Evolutionary conservation across 2,329 filamentous ascomycete genomes (phyloP).

Genomic region (Fusarium lyarnte): DNA sequence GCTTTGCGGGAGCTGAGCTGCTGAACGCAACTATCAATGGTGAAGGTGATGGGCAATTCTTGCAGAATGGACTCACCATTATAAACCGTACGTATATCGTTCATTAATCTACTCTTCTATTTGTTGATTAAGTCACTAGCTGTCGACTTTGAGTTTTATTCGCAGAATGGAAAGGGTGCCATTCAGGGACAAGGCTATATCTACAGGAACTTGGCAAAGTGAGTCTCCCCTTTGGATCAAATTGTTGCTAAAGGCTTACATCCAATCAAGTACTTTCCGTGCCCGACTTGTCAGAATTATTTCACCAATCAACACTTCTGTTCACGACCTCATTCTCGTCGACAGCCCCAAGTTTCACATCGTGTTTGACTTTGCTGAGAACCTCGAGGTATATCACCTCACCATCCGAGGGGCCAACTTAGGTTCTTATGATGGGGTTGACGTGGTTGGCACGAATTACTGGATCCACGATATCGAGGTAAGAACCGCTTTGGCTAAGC

Average conservation of each 20-base stretch:
- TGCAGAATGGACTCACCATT: background rate
- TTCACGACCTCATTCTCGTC: background rate
- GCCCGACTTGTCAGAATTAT: background rate
- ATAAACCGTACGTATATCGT: background rate
- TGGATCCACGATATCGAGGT: background rate
- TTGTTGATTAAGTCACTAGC: background rate
- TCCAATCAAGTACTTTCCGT: background rate
- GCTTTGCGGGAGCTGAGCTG: background rate
- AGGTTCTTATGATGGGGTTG: background rate
- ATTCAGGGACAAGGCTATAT: background rate
- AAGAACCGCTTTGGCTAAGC: accelerated
- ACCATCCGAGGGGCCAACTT: background rate
- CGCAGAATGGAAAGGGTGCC: background rate
- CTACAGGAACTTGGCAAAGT: background rate
- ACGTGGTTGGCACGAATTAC: background rate
- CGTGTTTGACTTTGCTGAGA: background rate
- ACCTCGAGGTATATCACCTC: background rate
- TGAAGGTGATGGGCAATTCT: background rate
- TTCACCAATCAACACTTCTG: background rate
- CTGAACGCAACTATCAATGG: background rate
- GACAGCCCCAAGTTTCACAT: background rate
- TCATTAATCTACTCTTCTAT: background rate
- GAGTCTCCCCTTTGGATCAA: accelerated
- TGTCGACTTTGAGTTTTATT: background rate
- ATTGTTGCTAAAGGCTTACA: background rate